A percentile compares a stretch with the other conserved stretches of the same genome.
phyloP scores from a whole-genome alignment of 2,329 filamentous ascomycete species.

The Diaporthe vaccinii region DNA sequence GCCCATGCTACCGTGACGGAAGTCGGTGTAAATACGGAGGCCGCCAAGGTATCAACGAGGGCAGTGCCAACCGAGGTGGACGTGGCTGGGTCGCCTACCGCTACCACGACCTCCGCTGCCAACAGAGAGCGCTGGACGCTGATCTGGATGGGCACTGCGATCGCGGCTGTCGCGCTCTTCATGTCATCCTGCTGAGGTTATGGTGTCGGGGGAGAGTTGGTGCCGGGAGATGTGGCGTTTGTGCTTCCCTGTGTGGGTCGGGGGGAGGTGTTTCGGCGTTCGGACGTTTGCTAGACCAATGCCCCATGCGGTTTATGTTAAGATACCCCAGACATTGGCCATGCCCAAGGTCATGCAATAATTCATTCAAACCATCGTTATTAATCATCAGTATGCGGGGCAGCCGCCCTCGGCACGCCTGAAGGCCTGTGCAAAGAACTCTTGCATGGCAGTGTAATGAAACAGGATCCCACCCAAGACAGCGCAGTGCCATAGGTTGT shows the following conservation, averaged over 20 bases:
- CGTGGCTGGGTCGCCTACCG: slow-evolving; percentile 2
- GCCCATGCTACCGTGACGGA: background rate
- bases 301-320: slow-evolving; percentile 25
- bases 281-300: slow-evolving; percentile 29
- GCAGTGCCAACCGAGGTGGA: background rate
- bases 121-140: slow-evolving; percentile 45
- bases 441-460: slow-evolving; percentile 96
- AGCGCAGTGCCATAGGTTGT: slow-evolving; percentile 98
- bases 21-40: background rate
- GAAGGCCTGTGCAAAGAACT: slow-evolving; percentile 88
- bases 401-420: slow-evolving; percentile 74
- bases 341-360: slow-evolving; percentile 19
- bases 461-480: slow-evolving; percentile 97
- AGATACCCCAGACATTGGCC: slow-evolving; percentile 36
- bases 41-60: background rate
- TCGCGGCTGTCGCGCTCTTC: slow-evolving; percentile 46
- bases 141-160: slow-evolving; percentile 45
- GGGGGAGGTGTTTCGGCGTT: background rate
- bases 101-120: slow-evolving; percentile 41
- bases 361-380: slow-evolving; percentile 5
- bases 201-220: background rate
- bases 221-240: background rate
- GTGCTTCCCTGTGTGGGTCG: background rate
- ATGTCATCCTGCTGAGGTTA: slow-evolving; percentile 48
- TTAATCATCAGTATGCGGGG: slow-evolving; percentile 59